Evolutionary conservation across 2,329 filamentous ascomycete genomes (phyloP).

Genomic region (Colletotrichum simmondsii): DNA sequence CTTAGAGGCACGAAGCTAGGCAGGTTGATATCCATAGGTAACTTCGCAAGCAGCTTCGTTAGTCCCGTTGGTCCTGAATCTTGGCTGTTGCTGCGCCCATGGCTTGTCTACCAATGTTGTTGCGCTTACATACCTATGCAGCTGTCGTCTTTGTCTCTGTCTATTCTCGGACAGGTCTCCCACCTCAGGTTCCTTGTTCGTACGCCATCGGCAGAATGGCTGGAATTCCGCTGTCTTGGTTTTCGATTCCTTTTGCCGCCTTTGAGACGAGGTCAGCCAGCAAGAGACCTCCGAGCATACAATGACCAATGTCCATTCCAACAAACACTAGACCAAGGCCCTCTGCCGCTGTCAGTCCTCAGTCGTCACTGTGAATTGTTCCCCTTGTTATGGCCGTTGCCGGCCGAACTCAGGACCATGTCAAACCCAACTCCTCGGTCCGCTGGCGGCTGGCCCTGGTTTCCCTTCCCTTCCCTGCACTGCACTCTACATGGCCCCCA

Average conservation of each 20-base stretch:
- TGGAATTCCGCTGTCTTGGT: slow-evolving; percentile 9
- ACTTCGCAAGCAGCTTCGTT: too few species aligned
- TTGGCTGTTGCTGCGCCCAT: not conserved
- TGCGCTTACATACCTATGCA: too few species aligned
- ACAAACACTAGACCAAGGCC: not conserved
- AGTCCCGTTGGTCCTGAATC: too few species aligned
- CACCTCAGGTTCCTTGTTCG: not conserved
- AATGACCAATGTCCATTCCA: not conserved
- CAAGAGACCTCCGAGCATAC: not conserved
- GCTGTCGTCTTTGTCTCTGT: not conserved
- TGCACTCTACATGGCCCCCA: not conserved
- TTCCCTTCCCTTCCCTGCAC: not conserved
- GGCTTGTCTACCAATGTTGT: not conserved
- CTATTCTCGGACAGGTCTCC: not conserved
- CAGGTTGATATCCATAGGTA: too few species aligned
- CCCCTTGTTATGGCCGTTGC: slow-evolving; percentile 13
- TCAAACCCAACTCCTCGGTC: slow-evolving; percentile 25
- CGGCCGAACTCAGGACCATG: not conserved
- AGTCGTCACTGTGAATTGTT: slow-evolving; percentile 16
- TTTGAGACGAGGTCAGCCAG: not conserved
- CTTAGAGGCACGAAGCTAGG: too few species aligned
- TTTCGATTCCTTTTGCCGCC: not conserved
- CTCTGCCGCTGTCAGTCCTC: not conserved
- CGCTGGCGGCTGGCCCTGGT: not conserved
- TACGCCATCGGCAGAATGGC: not conserved